Conservation (phyloP, 2,329 filamentous ascomycete species). For the Penicillium concentricum region DNA sequence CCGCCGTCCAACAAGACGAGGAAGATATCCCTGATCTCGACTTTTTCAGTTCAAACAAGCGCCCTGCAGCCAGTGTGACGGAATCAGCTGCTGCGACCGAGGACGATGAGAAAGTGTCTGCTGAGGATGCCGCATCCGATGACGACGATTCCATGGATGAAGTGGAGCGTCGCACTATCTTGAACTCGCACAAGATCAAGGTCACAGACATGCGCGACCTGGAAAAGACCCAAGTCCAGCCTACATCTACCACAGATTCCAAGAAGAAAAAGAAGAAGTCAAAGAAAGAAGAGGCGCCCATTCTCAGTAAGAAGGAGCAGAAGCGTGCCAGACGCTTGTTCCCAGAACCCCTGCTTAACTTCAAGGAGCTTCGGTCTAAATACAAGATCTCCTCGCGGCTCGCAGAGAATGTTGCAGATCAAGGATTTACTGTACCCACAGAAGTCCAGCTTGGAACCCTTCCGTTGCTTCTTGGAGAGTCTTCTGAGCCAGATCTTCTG, state of each 20-base stretch:
- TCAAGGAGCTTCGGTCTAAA: constrained; percentile 66
- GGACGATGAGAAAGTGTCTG: constrained; percentile 13
- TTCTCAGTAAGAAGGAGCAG: constrained; percentile 48
- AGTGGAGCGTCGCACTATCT: constrained; percentile 69
- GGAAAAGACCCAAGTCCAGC: constrained; percentile 33
- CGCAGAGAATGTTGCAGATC: constrained; percentile 73
- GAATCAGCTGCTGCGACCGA: constrained; percentile 16
- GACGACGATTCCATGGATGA: constrained; percentile 53
- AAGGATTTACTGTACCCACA: constrained; percentile 84
- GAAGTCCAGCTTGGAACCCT: constrained; percentile 89
- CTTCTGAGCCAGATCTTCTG: constrained; percentile 67
- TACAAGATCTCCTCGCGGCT: constrained; percentile 75
- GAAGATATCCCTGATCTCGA: constrained; percentile 32
- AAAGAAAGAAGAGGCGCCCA: constrained; percentile 45
- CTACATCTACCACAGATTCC: constrained; percentile 35
- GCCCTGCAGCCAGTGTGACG: constrained; percentile 20
- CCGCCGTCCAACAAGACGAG: constrained; percentile 22
- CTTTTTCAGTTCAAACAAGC: constrained; percentile 38
- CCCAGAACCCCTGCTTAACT: constrained; percentile 76
- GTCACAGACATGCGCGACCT: constrained; percentile 68
- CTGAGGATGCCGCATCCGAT: constrained; percentile 26
- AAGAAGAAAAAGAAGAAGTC: constrained; percentile 58
- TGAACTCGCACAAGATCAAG: constrained; percentile 81
- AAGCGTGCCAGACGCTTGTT: constrained; percentile 60
- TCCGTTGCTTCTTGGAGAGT: constrained; percentile 67